Conservation (phyloP, 129 eudicot genomes). For the Tagetes erecta region DNA sequence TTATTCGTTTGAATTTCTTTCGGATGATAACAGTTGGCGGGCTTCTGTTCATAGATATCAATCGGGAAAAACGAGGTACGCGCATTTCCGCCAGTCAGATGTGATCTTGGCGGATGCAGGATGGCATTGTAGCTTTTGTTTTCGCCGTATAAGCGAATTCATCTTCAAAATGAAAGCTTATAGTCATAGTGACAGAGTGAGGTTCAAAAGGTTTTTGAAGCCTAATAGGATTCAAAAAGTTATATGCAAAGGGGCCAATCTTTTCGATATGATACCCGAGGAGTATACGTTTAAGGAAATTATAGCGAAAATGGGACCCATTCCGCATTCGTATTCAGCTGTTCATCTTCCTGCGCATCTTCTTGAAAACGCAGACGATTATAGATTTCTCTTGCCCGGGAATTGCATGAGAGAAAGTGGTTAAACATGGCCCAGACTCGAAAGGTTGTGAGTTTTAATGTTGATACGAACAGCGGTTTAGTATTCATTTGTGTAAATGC, state of each 20-base stretch:
- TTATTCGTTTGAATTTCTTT: conserved; percentile 82
- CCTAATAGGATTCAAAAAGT: conserved; percentile 72
- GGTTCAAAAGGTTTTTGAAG: conserved; percentile 69
- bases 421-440: conserved; percentile 24
- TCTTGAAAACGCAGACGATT: conserved; percentile 67
- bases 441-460: conserved; percentile 11
- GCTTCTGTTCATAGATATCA: conserved; percentile 75
- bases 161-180: conserved; percentile 94
- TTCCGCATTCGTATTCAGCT: conserved; percentile 88
- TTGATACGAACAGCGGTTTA: conserved; percentile 9
- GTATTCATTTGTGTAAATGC: conserved; percentile 34
- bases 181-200: conserved; percentile 77
- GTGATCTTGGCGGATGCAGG: conserved; percentile 83
- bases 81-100: conserved; percentile 86
- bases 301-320: conserved; percentile 83
- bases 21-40: conserved; percentile 79
- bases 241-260: conserved; percentile 77
- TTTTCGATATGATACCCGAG: conserved; percentile 91
- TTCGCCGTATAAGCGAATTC: conserved; percentile 64
- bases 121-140: conserved; percentile 97
- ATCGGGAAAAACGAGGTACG: conserved; percentile 71
- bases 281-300: conserved; percentile 86
- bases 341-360: conserved; percentile 84
- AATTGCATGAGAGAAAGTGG: conserved; percentile 83
- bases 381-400: conserved; percentile 69